Evolutionary conservation across 805 yeast genomes (phyloP).

Genomic region (Isabelozyma pseudorhagii): DNA sequence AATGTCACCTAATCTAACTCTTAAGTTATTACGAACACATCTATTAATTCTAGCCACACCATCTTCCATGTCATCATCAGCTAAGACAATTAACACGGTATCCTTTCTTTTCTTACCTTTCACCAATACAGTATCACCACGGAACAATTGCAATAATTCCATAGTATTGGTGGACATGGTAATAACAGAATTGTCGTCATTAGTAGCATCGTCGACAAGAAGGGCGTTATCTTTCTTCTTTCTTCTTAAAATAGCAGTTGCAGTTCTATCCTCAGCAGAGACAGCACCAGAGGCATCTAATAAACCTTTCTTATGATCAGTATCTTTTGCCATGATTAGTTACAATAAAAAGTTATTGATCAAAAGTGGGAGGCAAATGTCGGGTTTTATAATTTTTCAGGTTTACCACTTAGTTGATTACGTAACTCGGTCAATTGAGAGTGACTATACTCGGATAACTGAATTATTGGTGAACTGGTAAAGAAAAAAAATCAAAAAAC

Average conservation of each 20-base stretch:
- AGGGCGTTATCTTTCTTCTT: conserved; percentile 97
- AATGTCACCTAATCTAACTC: conserved; percentile 92
- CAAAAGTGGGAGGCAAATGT: background rate
- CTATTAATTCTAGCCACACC: conserved; percentile 94
- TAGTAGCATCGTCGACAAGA: conserved; percentile 93
- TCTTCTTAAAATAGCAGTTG: conserved; percentile 95
- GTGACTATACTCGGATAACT: background rate
- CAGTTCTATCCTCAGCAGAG: conserved; percentile 65
- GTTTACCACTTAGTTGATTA: background rate
- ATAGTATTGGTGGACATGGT: conserved; percentile 93
- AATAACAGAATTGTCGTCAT: conserved; percentile 95
- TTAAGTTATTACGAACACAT: conserved; percentile 90
- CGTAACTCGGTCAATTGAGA: background rate
- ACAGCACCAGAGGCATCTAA: conserved; percentile 65
- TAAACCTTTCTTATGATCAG: conserved; percentile 29
- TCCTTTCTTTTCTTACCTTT: conserved; percentile 98
- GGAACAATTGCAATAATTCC: conserved; percentile 90
- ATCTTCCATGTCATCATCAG: conserved; percentile 95
- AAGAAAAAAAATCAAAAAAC: no score
- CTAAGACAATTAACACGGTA: conserved; percentile 91
- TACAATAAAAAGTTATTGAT: background rate
- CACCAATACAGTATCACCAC: conserved; percentile 96
- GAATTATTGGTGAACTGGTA: background rate
- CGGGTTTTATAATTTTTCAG: background rate
- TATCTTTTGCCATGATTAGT: background rate